Conservation (phyloP, 176 grass and related monocot genomes). For the Lolium perenne region DNA sequence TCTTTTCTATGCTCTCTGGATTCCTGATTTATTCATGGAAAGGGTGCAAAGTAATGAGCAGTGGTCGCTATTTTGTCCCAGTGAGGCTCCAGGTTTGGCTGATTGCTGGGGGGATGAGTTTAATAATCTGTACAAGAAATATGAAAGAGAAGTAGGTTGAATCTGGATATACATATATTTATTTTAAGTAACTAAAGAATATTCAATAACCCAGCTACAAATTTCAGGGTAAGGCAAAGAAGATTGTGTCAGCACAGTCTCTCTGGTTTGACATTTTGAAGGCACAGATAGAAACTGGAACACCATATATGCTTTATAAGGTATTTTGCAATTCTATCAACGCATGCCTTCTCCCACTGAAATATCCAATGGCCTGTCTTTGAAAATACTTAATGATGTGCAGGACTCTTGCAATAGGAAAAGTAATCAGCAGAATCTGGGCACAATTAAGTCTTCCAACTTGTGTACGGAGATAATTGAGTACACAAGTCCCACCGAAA, state of each 20-base stretch:
- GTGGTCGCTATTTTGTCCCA: conserved; percentile 97
- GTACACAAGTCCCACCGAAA: conserved; percentile 75
- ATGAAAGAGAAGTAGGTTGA: conserved; percentile 70
- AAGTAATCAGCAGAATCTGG: conserved; percentile 80
- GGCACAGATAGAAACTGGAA: conserved; percentile 86
- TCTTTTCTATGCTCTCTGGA: conserved; percentile 89
- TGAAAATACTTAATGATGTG: conserved; percentile 23
- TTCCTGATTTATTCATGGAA: conserved; percentile 96
- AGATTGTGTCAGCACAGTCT: conserved; percentile 66
- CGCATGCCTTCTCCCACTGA: not conserved
- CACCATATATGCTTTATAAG: conserved; percentile 89
- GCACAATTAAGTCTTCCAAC: conserved; percentile 85
- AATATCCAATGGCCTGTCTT: not conserved
- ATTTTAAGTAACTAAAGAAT: not conserved
- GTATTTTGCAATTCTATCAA: conserved; percentile 13
- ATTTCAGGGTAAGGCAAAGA: conserved; percentile 76
- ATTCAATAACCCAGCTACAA: not conserved
- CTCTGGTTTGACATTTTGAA: conserved; percentile 88
- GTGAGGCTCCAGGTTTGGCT: conserved; percentile 87
- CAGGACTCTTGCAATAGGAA: conserved; percentile 83
- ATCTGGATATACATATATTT: conserved; percentile 20
- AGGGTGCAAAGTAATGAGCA: conserved; percentile 69
- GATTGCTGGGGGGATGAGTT: conserved; percentile 93
- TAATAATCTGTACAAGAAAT: conserved; percentile 69
- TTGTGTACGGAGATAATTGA: conserved; percentile 83